Percentiles rank a stretch among this genome's conserved stretches.
Conservation (phyloP, 2,329 filamentous ascomycete genomes). For the Plectosphaerella cucumerina region DNA sequence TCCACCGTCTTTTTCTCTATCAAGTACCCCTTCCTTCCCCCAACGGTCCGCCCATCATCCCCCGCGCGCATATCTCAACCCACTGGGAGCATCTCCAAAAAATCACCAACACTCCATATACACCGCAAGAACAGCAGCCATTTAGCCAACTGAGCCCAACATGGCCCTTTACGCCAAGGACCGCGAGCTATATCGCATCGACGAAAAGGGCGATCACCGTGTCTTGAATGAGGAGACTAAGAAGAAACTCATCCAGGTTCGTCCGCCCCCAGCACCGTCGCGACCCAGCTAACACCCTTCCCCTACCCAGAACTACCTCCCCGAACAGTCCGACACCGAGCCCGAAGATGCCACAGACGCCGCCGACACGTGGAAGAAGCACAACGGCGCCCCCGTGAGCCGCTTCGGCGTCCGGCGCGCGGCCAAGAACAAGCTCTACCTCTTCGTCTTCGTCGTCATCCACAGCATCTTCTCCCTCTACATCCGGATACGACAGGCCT, state of each 20-base stretch:
- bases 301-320: conserved; percentile 22
- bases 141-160: conserved; percentile 8
- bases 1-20: neutral
- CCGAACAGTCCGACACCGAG: conserved; percentile 2
- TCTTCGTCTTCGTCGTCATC: conserved; percentile 63
- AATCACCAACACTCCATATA: neutral
- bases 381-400: conserved; percentile 25
- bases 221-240: conserved; percentile 30
- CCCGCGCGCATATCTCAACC: neutral
- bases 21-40: neutral
- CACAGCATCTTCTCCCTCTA: conserved; percentile 86
- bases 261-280: conserved; percentile 2
- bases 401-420: conserved; percentile 58
- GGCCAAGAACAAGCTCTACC: conserved; percentile 57
- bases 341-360: neutral
- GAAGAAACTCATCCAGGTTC: conserved; percentile 30
- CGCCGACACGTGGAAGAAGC: conserved; percentile 7
- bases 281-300: conserved; percentile 5
- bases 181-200: conserved; percentile 33
- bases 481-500: conserved; percentile 74
- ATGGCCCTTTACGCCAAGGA: conserved; percentile 26
- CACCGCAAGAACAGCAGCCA: neutral
- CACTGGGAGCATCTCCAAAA: no score
- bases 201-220: conserved; percentile 28
- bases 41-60: neutral